A percentile compares a stretch with the other conserved stretches of the same genome.
Conservation (phyloP, 805 yeast genomes). For the Scheffersomyces amazonensis region DNA sequence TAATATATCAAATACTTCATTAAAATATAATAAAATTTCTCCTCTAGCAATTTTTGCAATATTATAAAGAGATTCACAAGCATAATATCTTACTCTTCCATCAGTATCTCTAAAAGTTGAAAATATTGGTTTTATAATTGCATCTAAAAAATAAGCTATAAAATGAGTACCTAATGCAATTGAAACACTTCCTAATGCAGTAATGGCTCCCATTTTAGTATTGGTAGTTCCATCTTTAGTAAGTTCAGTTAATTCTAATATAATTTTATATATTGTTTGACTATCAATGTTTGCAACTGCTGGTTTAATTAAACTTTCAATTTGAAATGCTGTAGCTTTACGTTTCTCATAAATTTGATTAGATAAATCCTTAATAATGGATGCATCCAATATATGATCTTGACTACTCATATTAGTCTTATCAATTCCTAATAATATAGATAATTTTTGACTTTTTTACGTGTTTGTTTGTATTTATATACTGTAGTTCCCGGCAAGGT, state of each 20-base stretch:
- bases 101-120: constrained; percentile 97
- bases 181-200: constrained; percentile 93
- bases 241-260: constrained; percentile 77
- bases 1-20: constrained; percentile 90
- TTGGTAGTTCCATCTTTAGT: constrained; percentile 70
- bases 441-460: too few relatives aligned
- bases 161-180: constrained; percentile 86
- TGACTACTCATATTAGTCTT: constrained; percentile 17
- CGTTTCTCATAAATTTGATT: constrained; percentile 46
- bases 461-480: too few relatives aligned
- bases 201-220: constrained; percentile 86
- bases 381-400: constrained; percentile 29
- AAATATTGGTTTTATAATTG: constrained; percentile 86
- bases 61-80: constrained; percentile 93
- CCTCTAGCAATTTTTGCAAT: constrained; percentile 97
- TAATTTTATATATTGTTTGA: constrained; percentile 57
- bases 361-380: constrained; percentile 40
- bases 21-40: constrained; percentile 85
- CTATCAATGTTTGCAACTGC: constrained; percentile 59
- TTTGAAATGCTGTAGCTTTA: constrained; percentile 52
- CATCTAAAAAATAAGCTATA: constrained; percentile 78
- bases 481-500: too few relatives aligned
- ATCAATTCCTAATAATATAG: too few relatives aligned
- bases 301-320: constrained; percentile 75
- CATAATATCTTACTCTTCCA: constrained; percentile 94